phyloP scores from a whole-genome alignment of 2,329 filamentous ascomycete species.

The Magnaporthales sp. region DNA sequence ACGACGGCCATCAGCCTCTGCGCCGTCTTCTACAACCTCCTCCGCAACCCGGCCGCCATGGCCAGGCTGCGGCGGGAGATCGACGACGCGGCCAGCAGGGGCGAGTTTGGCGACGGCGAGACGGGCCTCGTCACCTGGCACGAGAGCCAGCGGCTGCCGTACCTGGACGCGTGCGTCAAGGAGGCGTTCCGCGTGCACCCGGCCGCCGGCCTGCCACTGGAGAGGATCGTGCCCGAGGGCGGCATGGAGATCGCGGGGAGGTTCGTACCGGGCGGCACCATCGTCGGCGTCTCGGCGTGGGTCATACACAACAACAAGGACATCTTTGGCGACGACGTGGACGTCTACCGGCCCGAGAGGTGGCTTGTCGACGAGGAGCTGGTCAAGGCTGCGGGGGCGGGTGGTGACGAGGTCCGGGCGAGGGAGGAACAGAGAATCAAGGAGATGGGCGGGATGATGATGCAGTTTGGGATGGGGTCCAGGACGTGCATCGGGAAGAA shows the following conservation, averaged over 20 bases:
- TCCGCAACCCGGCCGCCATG: conserved; percentile 52
- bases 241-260: conserved; percentile 56
- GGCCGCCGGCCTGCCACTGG: conserved; percentile 62
- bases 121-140: conserved; percentile 59
- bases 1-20: conserved; percentile 70
- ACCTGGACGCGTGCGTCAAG: conserved; percentile 70
- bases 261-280: conserved; percentile 59
- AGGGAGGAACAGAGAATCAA: conserved; percentile 44
- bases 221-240: conserved; percentile 59
- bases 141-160: conserved; percentile 61
- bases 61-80: conserved; percentile 51
- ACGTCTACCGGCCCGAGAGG: conserved; percentile 59
- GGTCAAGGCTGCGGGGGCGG: conserved; percentile 12
- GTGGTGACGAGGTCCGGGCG: conserved; percentile 13
- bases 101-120: conserved; percentile 39
- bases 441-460: conserved; percentile 62
- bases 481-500: conserved; percentile 65
- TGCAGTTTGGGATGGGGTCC: conserved; percentile 65
- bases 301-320: conserved; percentile 60
- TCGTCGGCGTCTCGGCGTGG: conserved; percentile 69
- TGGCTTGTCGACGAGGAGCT: conserved; percentile 42
- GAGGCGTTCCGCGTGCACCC: conserved; percentile 72
- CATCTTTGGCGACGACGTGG: conserved; percentile 60
- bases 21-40: conserved; percentile 64
- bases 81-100: conserved; percentile 45